phyloP scores from a whole-genome alignment of 768 basidiomycete species.

The Coprinopsis marcescibilis region DNA sequence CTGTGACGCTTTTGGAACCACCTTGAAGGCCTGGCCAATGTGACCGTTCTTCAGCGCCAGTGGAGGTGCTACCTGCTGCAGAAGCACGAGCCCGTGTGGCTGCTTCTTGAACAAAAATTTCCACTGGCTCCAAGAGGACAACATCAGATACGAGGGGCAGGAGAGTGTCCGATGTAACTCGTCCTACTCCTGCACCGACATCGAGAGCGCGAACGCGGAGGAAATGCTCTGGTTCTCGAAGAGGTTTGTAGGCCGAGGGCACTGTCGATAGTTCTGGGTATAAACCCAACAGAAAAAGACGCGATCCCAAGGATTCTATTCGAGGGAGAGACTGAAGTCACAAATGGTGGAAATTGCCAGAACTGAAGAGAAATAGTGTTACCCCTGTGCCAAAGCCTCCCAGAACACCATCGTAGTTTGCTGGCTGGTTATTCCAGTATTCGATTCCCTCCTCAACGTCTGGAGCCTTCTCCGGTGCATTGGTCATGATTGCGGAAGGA shows the following conservation, averaged over 20 bases:
- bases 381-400: conserved; percentile 53
- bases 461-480: conserved; percentile 32
- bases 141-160: conserved; percentile 87
- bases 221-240: conserved; percentile 20
- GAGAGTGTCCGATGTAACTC: conserved; percentile 84
- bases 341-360: conserved; percentile 12
- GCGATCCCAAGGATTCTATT: conserved; percentile 84
- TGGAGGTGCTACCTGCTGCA: conserved; percentile 15
- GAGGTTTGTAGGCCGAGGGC: conserved; percentile 61
- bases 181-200: conserved; percentile 91
- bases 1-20: conserved; percentile 63
- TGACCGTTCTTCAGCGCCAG: conserved; percentile 17
- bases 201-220: conserved; percentile 64
- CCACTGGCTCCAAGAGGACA: conserved; percentile 85
- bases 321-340: conserved; percentile 68
- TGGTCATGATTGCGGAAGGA: conserved; percentile 8
- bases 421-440: conserved; percentile 83
- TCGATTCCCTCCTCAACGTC: conserved; percentile 71
- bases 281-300: conserved; percentile 79
- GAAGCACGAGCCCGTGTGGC: conserved; percentile 34
- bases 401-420: conserved; percentile 82
- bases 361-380: conserved; percentile 34
- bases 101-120: conserved; percentile 70
- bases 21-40: conserved; percentile 68
- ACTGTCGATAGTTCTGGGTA: conserved; percentile 76